A percentile compares a stretch with the other conserved stretches of the same genome.
phyloP scores from a whole-genome alignment of 1,284 basidiomycete genomes.

The Tilletia setariae region DNA sequence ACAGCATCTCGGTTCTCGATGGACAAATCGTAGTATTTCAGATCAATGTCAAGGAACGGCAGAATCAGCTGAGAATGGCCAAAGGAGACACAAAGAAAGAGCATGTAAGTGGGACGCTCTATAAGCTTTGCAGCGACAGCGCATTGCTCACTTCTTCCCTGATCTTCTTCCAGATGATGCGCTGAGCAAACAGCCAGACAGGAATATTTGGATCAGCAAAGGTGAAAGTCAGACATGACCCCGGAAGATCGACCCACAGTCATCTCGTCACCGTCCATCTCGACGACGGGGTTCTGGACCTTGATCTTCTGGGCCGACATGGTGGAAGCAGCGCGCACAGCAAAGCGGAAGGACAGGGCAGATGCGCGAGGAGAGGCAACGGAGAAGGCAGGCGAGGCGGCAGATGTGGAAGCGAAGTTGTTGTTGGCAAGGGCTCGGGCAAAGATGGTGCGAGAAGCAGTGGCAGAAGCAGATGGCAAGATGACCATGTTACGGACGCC shows the following conservation, averaged over 20 bases:
- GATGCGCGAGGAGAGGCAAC: neutral
- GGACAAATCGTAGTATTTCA: slow-evolving; percentile 97
- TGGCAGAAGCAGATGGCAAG: slow-evolving; percentile 2
- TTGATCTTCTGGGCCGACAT: slow-evolving; percentile 61
- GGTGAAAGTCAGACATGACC: neutral
- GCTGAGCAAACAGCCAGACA: slow-evolving; percentile 19
- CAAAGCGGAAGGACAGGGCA: neutral
- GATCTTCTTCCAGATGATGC: slow-evolving; percentile 88
- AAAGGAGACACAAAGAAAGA: neutral
- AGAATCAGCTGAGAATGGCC: slow-evolving; percentile 73
- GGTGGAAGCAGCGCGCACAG: slow-evolving; percentile 8
- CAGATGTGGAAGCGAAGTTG: neutral
- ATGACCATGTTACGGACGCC: neutral
- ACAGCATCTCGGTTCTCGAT: slow-evolving; percentile 79
- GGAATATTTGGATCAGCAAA: neutral
- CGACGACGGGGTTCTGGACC: slow-evolving; percentile 87
- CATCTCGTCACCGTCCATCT: slow-evolving; percentile 63
- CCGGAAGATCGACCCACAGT: slow-evolving; percentile 24
- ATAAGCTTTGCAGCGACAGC: neutral
- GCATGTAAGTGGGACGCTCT: neutral
- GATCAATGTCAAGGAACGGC: slow-evolving; percentile 88
- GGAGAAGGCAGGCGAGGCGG: neutral
- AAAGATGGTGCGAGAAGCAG: neutral
- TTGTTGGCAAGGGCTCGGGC: slow-evolving; percentile 10
- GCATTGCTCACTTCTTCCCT: slow-evolving; percentile 72